These are phyloP conservation scores for Fusarium nanum DNA, from an alignment of 2,329 filamentous ascomycete species.

Conservation along the genomic window DNA sequence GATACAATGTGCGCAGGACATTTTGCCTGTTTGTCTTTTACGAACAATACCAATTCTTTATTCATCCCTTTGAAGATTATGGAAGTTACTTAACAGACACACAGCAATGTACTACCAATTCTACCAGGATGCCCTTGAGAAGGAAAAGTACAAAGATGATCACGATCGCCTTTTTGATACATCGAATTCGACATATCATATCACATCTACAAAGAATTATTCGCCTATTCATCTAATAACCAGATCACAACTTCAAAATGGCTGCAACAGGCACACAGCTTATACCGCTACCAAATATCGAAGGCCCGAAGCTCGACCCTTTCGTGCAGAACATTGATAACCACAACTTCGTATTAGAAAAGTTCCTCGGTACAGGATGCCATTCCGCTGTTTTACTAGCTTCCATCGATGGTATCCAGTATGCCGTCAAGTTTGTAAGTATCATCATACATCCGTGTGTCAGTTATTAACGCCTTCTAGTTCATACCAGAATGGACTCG, in stretches of 20 bases:
- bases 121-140: background rate
- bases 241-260: background rate
- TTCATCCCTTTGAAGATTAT: background rate
- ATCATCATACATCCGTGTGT: accelerated
- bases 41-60: background rate
- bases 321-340: slow-evolving; percentile 14
- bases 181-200: background rate
- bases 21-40: background rate
- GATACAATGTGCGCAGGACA: background rate
- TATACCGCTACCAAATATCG: background rate
- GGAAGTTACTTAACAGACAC: background rate
- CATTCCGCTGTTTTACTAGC: background rate
- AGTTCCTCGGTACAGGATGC: accelerated
- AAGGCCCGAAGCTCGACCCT: slow-evolving; percentile 14
- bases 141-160: background rate
- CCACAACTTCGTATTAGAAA: slow-evolving; percentile 1
- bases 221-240: background rate
- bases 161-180: background rate
- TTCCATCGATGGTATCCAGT: slow-evolving; percentile 4
- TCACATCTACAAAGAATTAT: background rate
- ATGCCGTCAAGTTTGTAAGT: slow-evolving; percentile 20
- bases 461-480: background rate
- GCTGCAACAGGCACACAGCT: slow-evolving; percentile 3
- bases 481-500: accelerated
- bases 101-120: background rate